Base-by-base conservation (phyloP, 371 early-diverging fungal genomes). In the Mortierella sp. region DNA sequence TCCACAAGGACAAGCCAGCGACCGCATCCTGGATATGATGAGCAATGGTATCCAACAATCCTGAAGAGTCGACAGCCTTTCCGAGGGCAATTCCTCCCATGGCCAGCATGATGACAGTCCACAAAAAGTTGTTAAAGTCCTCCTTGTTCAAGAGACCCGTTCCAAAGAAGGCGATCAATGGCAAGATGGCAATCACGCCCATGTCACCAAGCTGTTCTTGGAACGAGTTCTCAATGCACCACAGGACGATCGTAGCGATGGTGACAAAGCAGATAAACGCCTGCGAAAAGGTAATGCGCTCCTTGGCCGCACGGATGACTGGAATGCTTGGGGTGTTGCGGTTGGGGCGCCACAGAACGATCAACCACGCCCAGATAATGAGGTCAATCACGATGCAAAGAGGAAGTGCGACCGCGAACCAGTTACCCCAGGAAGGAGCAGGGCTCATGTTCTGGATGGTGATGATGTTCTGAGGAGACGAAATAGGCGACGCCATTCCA, bases 41-140 rank as follows among this genome's bases (percentile, higher is more conserved):
- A 5, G 95, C 94, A 54, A 97, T 90, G 28, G 88, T 87, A 25
- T 86, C 83, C 24, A 97, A 80, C 56, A 87, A 66, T 3, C 95
- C 93, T 1, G 90, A 87, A 14, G 87, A 88, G 41, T 93, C 89
- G 9, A 93, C 93, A 0, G 92, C 91, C 59, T 91, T 91, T 43
- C 95, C 95, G 13, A 94, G 85, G 0, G 91, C 88, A 60, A 90
- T 92, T 52, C 95, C 95, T 41, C 94, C 95, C 93, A 92, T 93
- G 4, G 95, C 95, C n/a, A 94, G 79, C 81, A 92, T 87, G 58
- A 93, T 91, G 21, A 94, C 95, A 44, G 87, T 88, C 90, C 88
- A 90, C 63, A 87, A 71, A 57, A 89, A 88, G 74, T 82, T 87
- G 70, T 94, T 94, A 70, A 92, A 93, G 52, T 94, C 95, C 41